Evolutionary conservation across 2,329 filamentous ascomycete species (phyloP).

Genomic region (Penicillium sp.): DNA sequence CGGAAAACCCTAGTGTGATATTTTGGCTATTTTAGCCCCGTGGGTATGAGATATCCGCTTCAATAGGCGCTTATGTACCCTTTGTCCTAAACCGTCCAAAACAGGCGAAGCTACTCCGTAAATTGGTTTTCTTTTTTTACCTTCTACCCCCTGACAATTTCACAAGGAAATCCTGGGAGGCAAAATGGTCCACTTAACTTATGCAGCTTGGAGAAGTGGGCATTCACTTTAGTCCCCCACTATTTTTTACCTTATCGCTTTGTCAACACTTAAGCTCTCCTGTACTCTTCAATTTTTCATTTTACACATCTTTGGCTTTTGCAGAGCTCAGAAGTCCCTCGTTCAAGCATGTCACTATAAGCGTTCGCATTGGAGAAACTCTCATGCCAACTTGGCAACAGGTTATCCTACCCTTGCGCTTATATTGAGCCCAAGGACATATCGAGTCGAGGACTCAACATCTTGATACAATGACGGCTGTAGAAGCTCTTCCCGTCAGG

Average conservation of each 20-base stretch:
- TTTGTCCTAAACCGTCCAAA: slow-evolving; percentile 11
- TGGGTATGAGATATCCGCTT: slow-evolving; percentile 2
- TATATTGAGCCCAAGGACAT: not conserved
- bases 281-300: not conserved
- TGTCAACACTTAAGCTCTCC: slow-evolving; percentile 1
- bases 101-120: slow-evolving; percentile 11
- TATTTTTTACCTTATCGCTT: slow-evolving; percentile 3
- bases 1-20: slow-evolving; percentile 1
- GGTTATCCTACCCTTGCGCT: not conserved
- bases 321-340: not conserved
- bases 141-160: not conserved
- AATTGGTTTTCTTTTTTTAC: not conserved
- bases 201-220: slow-evolving; percentile 6
- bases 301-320: not conserved
- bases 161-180: slow-evolving; percentile 7
- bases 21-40: slow-evolving; percentile 18
- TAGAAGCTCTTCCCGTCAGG: slow-evolving; percentile 22
- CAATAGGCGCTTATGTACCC: not conserved
- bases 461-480: slow-evolving; percentile 25
- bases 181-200: slow-evolving; percentile 3
- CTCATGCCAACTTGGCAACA: not conserved
- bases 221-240: slow-evolving; percentile 5
- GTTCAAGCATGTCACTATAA: slow-evolving; percentile 5
- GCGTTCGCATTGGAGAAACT: not conserved
- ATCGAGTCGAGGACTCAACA: slow-evolving; percentile 1